Base-by-base conservation (phyloP, 2,329 filamentous ascomycete species). In the Ascochyta viciae-villosae region DNA sequence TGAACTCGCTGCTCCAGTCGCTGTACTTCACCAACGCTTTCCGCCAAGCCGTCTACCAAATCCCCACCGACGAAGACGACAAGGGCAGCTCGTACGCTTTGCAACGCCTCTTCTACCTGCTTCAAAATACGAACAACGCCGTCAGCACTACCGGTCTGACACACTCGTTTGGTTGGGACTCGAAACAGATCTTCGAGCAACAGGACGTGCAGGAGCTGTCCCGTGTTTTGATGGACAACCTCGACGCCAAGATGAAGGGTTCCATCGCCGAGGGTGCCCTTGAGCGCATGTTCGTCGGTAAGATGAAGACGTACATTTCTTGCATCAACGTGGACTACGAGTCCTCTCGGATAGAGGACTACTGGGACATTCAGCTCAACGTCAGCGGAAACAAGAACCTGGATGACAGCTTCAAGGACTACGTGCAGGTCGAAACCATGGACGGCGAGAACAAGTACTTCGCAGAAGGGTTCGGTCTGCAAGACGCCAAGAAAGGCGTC, bases 311-410 rank as follows among this genome's bases (percentile, higher is more conserved):
- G 0, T 99, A 98, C 76, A 96, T 99, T 63, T 96, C 91, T 22
- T 99, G 96, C 80, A 97, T 99, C 75, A 95, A 99, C 75, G 96
- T 99, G 60, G 89, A 96, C 69, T 99, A 96, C 79, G 94, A 98
- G 79, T 97, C 92, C 22, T 96, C 93, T 60, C 87, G 94, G 59
- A 87, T 95, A 63, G 95, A 99, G 76, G 96, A 99, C 67, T 99
- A 97, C 75, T 99, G 95, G 95, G 95, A 99, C 74, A 91, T 99
- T 57, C 95, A 99, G 74, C 85, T 99, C 65, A 99, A 98, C 65
- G 96, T 99, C 46, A 90, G 90, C 61, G 93, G 92, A 29, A 97
- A 96, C 82, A 92, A 91, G 78, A 94, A 90, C 59, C 81, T 99
- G 29, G 89, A 96, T 61, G 92, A 96, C 68, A 98, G 94, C 72